phyloP scores from a whole-genome alignment of 108 stramenopile genomes.

The Cylindrotheca closterium region DNA sequence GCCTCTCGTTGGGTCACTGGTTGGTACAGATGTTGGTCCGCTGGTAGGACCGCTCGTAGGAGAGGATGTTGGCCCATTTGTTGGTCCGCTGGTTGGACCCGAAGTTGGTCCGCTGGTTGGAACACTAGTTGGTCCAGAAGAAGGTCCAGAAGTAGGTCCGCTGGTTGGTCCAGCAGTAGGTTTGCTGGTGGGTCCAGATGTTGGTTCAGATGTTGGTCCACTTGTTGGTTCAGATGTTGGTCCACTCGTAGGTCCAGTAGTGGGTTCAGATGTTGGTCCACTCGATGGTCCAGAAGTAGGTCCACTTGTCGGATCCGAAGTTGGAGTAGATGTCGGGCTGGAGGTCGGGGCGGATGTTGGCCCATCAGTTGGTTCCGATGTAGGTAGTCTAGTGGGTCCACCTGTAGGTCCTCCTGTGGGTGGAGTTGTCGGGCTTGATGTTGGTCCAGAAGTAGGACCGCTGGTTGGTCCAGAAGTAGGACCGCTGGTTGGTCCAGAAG shows the following conservation, averaged over 20 bases:
- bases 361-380: background rate
- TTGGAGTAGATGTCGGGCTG: no score
- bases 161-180: no score
- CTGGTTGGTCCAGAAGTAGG: background rate
- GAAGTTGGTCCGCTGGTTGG: no score
- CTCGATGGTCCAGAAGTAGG: no score
- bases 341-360: constrained; percentile 1
- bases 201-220: no score
- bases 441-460: constrained; percentile 2
- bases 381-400: constrained; percentile 12
- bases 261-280: no score
- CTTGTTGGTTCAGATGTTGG: no score
- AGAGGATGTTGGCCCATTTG: no score
- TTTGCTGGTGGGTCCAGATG: constrained; percentile 10
- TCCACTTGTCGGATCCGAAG: constrained; percentile 5
- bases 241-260: constrained; percentile 10
- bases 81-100: no score
- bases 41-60: constrained; percentile 7
- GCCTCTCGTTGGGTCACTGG: background rate
- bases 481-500: background rate
- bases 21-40: no score
- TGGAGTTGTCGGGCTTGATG: background rate
- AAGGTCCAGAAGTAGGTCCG: no score
- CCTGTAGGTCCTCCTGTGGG: constrained; percentile 18
- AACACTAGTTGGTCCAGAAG: constrained; percentile 19